Evolutionary conservation across 495 filamentous ascomycete genomes (phyloP), one percentile per base, ranked within the genome.

Genomic region (Hypoxylon perforatum): DNA sequence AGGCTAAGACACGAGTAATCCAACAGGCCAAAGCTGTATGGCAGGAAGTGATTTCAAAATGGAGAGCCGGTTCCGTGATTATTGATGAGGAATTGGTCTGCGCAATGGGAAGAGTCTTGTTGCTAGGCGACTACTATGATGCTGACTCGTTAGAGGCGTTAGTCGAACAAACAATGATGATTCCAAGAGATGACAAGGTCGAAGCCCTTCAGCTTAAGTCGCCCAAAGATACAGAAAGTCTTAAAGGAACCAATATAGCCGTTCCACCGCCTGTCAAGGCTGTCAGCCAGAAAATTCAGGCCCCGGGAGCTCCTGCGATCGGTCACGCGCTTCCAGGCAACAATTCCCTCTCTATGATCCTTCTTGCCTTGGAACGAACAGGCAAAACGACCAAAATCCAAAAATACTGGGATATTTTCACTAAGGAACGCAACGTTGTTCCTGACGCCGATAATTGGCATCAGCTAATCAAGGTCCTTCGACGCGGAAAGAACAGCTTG

Each of bases 371-470:
- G 57, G 67, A 79, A 12, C 78, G 80, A 14, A 81, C 87, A 17
- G 72, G 80, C 15, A 76, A 78, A 33, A 82, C 81, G 8, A 74
- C 81, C 15, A 65, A 79, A 0, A 88, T 86, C 11, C 73, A 77
- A 23, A 77, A 79, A 12, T 97, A 97, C 78, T 97, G 92, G 93
- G 74, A 87, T 8, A 69, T 88, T 10, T 78, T 97, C 61, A 92
- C 90, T 0, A 68, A 72, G 0, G 28, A 71, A 2, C 77, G 85
- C 69, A 73, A 69, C 19, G 74, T 97, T 57, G 63, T 78, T 3
- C 93, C 94, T 4, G 95, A 98, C 74, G 51, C 76, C 9, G 79
- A 86, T 19, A 91, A 91, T 68, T 89, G 85, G 76, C 77, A 88
- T 68, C 73, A 77, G 50, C 90, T 89, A 65, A 81, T 97, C 35